Conservation (phyloP, 495 filamentous ascomycete genomes). For the Extremus antarcticus region DNA sequence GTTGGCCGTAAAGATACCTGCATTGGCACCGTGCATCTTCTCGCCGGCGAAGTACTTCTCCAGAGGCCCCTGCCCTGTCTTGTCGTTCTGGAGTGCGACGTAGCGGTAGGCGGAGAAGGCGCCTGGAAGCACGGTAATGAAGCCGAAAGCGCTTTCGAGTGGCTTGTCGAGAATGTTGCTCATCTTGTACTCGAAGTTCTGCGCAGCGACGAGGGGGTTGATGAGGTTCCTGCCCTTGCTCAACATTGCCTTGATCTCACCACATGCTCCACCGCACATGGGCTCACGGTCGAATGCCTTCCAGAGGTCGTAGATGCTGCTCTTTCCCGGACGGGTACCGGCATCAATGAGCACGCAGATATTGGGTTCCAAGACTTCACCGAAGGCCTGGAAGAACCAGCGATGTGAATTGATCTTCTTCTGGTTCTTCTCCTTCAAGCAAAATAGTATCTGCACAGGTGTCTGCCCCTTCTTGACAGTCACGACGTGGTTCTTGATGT, state of each 20-base stretch:
- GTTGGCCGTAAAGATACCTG: constrained; percentile 96
- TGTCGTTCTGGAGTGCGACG: constrained; percentile 91
- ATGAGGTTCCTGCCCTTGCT: constrained; percentile 74
- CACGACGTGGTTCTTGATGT: constrained; percentile 81
- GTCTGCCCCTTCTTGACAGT: constrained; percentile 61
- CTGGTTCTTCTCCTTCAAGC: constrained; percentile 98
- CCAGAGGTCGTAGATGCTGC: constrained; percentile 95
- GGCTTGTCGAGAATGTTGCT: constrained; percentile 99
- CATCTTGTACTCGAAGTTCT: constrained; percentile 99
- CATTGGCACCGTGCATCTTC: constrained; percentile 91
- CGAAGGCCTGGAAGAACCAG: constrained; percentile 99
- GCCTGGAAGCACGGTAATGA: constrained; percentile 92
- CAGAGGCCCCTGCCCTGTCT: constrained; percentile 79
- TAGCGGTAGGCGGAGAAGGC: constrained; percentile 97
- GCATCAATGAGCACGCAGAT: constrained; percentile 95
- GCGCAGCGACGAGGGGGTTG: constrained; percentile 89
- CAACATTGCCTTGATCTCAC: constrained; percentile 99
- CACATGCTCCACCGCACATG: constrained; percentile 93
- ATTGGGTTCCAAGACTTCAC: constrained; percentile 82
- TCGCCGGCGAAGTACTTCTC: constrained; percentile 98
- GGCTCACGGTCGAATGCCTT: constrained; percentile 97
- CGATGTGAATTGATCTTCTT: constrained; percentile 99
- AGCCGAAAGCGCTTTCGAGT: constrained; percentile 92
- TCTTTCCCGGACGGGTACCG: constrained; percentile 83
- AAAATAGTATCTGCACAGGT: constrained; percentile 96